Percentiles rank a stretch among this genome's conserved stretches.
Evolutionary conservation across 2,329 filamentous ascomycete genomes (phyloP).

Genomic region (Aspergillus fumigatiaffinis): DNA sequence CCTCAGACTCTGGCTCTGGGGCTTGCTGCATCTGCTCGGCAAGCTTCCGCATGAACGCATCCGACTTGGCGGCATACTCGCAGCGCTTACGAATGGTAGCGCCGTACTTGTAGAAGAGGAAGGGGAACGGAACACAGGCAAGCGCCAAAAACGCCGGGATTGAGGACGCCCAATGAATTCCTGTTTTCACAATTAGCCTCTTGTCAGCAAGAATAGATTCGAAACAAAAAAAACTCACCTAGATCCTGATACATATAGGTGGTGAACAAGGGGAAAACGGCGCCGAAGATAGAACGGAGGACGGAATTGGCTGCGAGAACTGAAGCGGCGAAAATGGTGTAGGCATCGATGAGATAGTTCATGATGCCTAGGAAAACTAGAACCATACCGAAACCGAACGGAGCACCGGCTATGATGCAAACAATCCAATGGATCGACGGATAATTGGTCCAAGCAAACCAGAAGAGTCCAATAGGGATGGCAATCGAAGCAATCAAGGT

Average conservation of each 20-base stretch:
- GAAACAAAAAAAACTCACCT: slow-evolving; percentile 7
- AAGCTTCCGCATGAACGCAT: slow-evolving; percentile 24
- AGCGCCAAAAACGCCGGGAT: slow-evolving; percentile 44
- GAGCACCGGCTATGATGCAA: slow-evolving; percentile 30
- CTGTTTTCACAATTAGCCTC: neutral
- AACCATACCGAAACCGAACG: slow-evolving; percentile 41
- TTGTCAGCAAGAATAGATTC: neutral
- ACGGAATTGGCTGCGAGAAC: slow-evolving; percentile 43
- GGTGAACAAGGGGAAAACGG: slow-evolving; percentile 46
- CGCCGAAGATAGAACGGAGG: slow-evolving; percentile 42
- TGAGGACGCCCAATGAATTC: slow-evolving; percentile 45
- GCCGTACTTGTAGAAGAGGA: slow-evolving; percentile 40
- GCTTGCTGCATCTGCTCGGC: slow-evolving; percentile 17
- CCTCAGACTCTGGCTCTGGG: slow-evolving; percentile 3
- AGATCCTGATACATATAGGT: slow-evolving; percentile 42
- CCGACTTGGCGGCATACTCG: slow-evolving; percentile 34
- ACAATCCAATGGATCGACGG: slow-evolving; percentile 38
- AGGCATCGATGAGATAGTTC: slow-evolving; percentile 43
- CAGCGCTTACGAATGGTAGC: slow-evolving; percentile 33
- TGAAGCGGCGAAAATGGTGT: slow-evolving; percentile 38
- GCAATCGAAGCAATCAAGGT: slow-evolving; percentile 46
- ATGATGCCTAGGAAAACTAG: slow-evolving; percentile 37
- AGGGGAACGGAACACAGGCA: slow-evolving; percentile 38
- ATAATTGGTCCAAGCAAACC: slow-evolving; percentile 57
- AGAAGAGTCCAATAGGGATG: slow-evolving; percentile 55